phyloP scores from a whole-genome alignment of 257 asterid species.

The Dorcoceras hygrometricum region DNA sequence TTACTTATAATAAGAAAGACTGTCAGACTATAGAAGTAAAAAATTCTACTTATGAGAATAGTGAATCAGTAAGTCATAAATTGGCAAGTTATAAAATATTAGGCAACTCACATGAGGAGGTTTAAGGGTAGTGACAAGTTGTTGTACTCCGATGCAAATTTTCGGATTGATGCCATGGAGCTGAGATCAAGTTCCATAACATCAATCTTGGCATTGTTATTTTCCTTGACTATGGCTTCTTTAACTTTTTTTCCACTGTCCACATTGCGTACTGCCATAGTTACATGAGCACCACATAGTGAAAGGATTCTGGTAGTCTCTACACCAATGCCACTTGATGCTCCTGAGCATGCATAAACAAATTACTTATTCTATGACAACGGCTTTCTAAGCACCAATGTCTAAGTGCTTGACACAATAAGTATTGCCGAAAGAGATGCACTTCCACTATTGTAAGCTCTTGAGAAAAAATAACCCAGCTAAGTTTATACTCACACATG shows the following conservation, averaged over 20 bases:
- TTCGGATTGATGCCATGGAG: slow-evolving; percentile 48
- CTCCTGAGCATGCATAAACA: slow-evolving; percentile 43
- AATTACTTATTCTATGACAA: neutral
- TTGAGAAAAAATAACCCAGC: neutral
- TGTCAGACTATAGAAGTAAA: slow-evolving; percentile 20
- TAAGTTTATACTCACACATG: slow-evolving; percentile 9
- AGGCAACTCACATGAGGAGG: slow-evolving; percentile 52
- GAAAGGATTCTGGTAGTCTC: slow-evolving; percentile 57
- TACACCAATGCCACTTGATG: slow-evolving; percentile 67
- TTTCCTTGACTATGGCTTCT: slow-evolving; percentile 43
- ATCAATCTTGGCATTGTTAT: slow-evolving; percentile 54
- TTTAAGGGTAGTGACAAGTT: slow-evolving; percentile 45
- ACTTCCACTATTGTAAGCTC: neutral
- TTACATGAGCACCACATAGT: slow-evolving; percentile 50
- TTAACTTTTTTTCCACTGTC: slow-evolving; percentile 38
- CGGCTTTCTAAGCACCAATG: neutral
- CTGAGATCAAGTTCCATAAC: slow-evolving; percentile 62
- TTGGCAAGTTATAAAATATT: neutral
- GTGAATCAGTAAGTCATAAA: neutral
- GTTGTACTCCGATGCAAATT: slow-evolving; percentile 51
- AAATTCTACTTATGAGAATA: neutral
- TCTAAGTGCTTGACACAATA: neutral
- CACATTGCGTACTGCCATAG: slow-evolving; percentile 59
- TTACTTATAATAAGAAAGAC: slow-evolving; percentile 39
- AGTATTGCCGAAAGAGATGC: neutral